phyloP scores from a whole-genome alignment of 2,329 filamentous ascomycete species.

The Xylariaceae sp. region DNA sequence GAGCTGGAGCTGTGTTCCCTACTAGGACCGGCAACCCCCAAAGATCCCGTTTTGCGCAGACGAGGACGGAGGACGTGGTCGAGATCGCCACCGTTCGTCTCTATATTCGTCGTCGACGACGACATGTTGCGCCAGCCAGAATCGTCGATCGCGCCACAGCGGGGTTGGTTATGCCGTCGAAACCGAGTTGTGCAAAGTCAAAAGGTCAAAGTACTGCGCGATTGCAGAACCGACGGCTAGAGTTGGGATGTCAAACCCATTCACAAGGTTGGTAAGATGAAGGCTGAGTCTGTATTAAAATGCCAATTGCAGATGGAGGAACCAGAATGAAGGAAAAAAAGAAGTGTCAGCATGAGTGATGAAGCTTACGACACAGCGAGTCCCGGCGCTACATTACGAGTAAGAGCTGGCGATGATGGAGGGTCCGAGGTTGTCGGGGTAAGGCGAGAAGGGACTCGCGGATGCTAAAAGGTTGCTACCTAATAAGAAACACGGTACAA shows the following conservation, averaged over 20 bases:
- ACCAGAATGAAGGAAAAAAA: not conserved
- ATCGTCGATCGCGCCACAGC: not conserved
- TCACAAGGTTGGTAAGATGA: not conserved
- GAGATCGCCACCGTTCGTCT: constrained; percentile 23
- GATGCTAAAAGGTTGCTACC: too few relatives aligned
- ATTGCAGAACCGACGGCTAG: not conserved
- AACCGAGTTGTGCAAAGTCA: not conserved
- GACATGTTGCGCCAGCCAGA: constrained; percentile 16
- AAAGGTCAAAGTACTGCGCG: not conserved
- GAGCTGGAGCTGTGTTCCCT: constrained; percentile 38
- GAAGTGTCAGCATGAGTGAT: not conserved
- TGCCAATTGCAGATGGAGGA: not conserved
- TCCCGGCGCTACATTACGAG: too few relatives aligned
- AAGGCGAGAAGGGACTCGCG: not conserved
- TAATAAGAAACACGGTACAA: too few relatives aligned
- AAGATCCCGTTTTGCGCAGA: constrained; percentile 45
- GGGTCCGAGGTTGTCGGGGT: not conserved
- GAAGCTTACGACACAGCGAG: not conserved
- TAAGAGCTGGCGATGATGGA: too few relatives aligned
- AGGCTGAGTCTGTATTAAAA: too few relatives aligned
- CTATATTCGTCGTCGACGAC: constrained; percentile 27
- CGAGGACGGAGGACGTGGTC: constrained; percentile 46
- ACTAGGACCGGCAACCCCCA: constrained; percentile 42
- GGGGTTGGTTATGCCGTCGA: not conserved
- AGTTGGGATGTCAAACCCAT: not conserved